Evolutionary conservation across 1,139 yeast genomes (phyloP).

Genomic region (Eremothecium coryli): DNA sequence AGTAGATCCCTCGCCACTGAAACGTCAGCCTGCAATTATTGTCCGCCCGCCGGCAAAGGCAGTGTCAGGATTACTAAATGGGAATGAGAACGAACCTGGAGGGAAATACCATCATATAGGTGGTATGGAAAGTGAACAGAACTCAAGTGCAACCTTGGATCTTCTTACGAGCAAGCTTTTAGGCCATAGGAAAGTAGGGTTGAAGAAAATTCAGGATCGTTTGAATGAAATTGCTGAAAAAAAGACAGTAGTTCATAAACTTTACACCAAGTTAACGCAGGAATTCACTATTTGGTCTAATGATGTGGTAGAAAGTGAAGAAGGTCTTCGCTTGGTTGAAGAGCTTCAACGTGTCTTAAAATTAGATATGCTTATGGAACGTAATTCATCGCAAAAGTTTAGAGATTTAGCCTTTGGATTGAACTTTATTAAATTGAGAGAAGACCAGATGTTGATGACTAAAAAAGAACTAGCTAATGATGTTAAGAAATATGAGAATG

Average conservation of each 20-base stretch:
- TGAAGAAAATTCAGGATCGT: constrained; percentile 19
- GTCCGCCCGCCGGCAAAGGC: constrained; percentile 3
- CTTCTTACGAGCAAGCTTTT: constrained; percentile 2
- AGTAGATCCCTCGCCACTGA: background rate
- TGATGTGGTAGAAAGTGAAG: constrained; percentile 16
- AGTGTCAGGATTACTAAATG: constrained; percentile 7
- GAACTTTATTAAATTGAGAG: constrained; percentile 21
- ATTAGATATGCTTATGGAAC: constrained; percentile 20
- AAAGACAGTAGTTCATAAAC: constrained; percentile 18
- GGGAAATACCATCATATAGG: constrained; percentile 3
- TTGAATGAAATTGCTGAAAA: constrained; percentile 17
- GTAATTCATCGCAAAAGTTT: constrained; percentile 15
- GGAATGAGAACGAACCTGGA: constrained; percentile 8
- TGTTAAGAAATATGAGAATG: constrained; percentile 15
- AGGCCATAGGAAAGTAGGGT: constrained; percentile 6
- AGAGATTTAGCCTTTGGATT: constrained; percentile 15
- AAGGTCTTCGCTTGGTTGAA: constrained; percentile 15
- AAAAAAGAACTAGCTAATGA: constrained; percentile 17
- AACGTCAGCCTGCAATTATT: background rate
- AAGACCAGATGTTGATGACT: constrained; percentile 19
- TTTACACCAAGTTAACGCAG: constrained; percentile 17
- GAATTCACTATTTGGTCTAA: constrained; percentile 23
- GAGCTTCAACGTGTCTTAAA: constrained; percentile 21
- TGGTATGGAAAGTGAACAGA: background rate
- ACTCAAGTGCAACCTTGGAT: constrained; percentile 2